Percentiles rank a stretch among this genome's conserved stretches.
phyloP scores from a whole-genome alignment of 78 protist genomes.

The Trichosphaerium sp. region DNA sequence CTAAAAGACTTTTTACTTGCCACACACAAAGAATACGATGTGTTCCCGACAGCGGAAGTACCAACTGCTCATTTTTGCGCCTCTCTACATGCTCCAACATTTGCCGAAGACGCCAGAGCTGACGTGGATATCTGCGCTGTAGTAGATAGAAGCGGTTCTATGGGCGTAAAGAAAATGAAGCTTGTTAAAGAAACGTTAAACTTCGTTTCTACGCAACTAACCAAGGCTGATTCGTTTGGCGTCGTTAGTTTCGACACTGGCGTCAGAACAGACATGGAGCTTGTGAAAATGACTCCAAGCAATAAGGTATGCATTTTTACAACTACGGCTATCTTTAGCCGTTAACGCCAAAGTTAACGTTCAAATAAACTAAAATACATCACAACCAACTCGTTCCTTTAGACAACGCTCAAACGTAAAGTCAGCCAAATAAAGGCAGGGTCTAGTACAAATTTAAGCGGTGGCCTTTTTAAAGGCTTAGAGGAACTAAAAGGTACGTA shows the following conservation, averaged over 20 bases:
- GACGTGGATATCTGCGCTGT: conserved; percentile 27
- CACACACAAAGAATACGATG: too few relatives aligned
- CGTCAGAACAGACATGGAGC: not conserved
- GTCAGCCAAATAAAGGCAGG: not conserved
- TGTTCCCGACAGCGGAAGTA: too few relatives aligned
- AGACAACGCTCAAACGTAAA: too few relatives aligned
- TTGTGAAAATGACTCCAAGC: not conserved
- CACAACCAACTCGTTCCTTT: too few relatives aligned
- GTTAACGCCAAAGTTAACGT: too few relatives aligned
- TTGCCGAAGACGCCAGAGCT: too few relatives aligned
- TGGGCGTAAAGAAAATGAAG: conserved; percentile 28
- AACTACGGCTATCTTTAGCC: too few relatives aligned
- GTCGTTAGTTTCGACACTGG: conserved; percentile 15
- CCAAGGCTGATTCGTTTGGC: not conserved
- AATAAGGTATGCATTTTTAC: not conserved
- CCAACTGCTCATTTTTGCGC: too few relatives aligned
- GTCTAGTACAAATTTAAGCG: conserved; percentile 27
- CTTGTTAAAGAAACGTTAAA: conserved; percentile 15
- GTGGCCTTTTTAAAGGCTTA: conserved; percentile 34
- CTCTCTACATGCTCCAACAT: too few relatives aligned
- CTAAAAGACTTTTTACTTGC: too few relatives aligned
- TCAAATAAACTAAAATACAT: too few relatives aligned
- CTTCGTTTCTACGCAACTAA: conserved; percentile 11
- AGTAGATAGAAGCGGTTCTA: conserved; percentile 25
- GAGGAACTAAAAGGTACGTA: too few relatives aligned